Evolutionary conservation across 2,329 filamentous ascomycete species (phyloP).

Genomic region (Myriosclerotinia duriaeana): DNA sequence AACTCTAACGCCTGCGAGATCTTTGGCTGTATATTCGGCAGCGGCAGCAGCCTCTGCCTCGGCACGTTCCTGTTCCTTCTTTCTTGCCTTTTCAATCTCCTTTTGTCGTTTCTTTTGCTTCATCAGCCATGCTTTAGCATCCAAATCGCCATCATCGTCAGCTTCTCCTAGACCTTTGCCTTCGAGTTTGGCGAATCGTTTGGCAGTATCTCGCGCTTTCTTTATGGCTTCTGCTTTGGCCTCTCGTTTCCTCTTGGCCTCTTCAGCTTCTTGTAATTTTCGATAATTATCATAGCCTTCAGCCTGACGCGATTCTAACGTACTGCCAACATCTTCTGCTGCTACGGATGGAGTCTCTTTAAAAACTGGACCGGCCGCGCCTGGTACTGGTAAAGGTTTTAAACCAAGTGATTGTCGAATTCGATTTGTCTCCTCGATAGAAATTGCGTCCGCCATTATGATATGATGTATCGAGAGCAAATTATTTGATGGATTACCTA

Average conservation of each 20-base stretch:
- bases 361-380: conserved; percentile 59
- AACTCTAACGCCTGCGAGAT: conserved; percentile 87
- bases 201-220: conserved; percentile 80
- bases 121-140: conserved; percentile 83
- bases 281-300: conserved; percentile 72
- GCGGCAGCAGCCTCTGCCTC: conserved; percentile 68
- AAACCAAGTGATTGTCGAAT: conserved; percentile 86
- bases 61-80: conserved; percentile 71
- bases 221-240: conserved; percentile 80
- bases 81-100: conserved; percentile 77
- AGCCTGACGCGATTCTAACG: conserved; percentile 76
- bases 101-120: conserved; percentile 92
- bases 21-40: conserved; percentile 78
- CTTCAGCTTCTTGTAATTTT: conserved; percentile 66
- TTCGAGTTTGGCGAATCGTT: conserved; percentile 71
- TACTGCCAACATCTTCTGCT: conserved; percentile 71
- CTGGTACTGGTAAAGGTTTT: conserved; percentile 83
- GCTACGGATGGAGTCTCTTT: conserved; percentile 45
- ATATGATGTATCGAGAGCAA: background rate
- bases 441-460: conserved; percentile 57
- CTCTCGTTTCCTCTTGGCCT: conserved; percentile 74
- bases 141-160: conserved; percentile 63
- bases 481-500: background rate
- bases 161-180: conserved; percentile 81
- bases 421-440: conserved; percentile 92